Base-by-base conservation (phyloP, 1,139 yeast species). In the Taiozyma sp. region DNA sequence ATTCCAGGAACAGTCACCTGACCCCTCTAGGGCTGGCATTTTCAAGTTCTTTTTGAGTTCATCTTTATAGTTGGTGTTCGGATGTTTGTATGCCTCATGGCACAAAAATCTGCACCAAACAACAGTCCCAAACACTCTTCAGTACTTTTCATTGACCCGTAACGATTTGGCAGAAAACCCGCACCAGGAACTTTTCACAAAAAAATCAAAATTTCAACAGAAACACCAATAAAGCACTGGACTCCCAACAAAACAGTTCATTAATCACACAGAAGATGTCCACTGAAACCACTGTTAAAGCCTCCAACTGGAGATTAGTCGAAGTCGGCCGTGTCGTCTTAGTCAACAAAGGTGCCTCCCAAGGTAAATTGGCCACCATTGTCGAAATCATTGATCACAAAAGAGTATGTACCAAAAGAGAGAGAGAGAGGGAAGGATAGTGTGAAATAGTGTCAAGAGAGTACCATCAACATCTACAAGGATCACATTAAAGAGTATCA, bases 251-350 rank as follows among this genome's bases (percentile, higher is more conserved):
- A 37, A 35, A 37, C 41, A 37, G 41, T 37, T 10, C 24, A 37
- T 37, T 47, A 42, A 48, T 45, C 50, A 48, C 45, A 48, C 44
- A 49, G 34, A 54, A 53, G 56, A 81, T 80, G 85, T 79, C 86
- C 70, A 71, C 80, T 67, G 79, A 79, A 71, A 73, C 96, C 74
- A 79, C 87, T 73, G 95, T 91, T 77, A 87, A 88, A 82, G 88
- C 96, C 76, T 82, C 96, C 77, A 88, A 88, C 91, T 91, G 97
- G 98, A 89, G 97, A 87, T 85, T 82, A 75, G 99, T 95, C 75
- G 97, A 93, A 83, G 88, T 91, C 73, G 99, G 99, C 76, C 97
- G 99, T 82, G 89, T 95, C 74, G 97, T 91, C 77, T 86, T 91
- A 73, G 74, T 93, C 75, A 77, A 83, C 83, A 80, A 83, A 79